A percentile compares a stretch with the other conserved stretches of the same genome.
phyloP scores from a whole-genome alignment of 495 filamentous ascomycete species.

The Aspergillus sparsus region DNA sequence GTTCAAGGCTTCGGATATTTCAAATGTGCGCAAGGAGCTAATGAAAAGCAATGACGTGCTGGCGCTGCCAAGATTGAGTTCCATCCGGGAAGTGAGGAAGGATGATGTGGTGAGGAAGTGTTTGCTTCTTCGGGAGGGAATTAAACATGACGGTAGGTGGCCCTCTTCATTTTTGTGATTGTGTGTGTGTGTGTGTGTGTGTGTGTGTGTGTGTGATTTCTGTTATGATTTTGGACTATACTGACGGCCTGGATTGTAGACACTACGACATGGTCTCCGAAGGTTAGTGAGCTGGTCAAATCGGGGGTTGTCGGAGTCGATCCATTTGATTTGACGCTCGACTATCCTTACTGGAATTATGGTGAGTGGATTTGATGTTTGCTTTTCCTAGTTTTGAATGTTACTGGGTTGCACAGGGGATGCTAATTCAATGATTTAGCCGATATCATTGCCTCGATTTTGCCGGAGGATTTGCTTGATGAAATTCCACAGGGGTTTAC shows the following conservation, averaged over 20 bases:
- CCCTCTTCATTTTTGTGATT: background rate
- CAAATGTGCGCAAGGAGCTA: constrained; percentile 62
- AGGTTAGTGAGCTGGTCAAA: constrained; percentile 66
- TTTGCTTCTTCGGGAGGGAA: constrained; percentile 68
- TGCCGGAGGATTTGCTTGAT: constrained; percentile 64
- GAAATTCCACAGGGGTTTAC: constrained; percentile 88
- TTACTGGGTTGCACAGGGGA: background rate
- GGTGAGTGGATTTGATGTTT: constrained; percentile 46
- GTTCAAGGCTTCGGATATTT: constrained; percentile 68
- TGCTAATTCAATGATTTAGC: constrained; percentile 44
- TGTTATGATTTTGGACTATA: background rate
- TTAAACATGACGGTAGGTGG: constrained; percentile 65
- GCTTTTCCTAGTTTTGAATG: no score
- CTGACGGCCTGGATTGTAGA: constrained; percentile 53
- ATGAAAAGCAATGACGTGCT: constrained; percentile 60
- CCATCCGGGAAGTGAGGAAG: constrained; percentile 53
- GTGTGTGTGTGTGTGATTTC: constrained; percentile 43
- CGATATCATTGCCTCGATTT: constrained; percentile 77
- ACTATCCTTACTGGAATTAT: constrained; percentile 86
- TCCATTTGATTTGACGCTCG: constrained; percentile 71
- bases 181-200: constrained; percentile 45
- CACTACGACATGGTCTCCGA: constrained; percentile 70
- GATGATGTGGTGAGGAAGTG: constrained; percentile 63
- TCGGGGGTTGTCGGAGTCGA: constrained; percentile 65
- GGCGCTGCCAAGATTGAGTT: constrained; percentile 56